Base-by-base conservation (phyloP, 2,329 filamentous ascomycete genomes). In the Clarireedia hainanense region DNA sequence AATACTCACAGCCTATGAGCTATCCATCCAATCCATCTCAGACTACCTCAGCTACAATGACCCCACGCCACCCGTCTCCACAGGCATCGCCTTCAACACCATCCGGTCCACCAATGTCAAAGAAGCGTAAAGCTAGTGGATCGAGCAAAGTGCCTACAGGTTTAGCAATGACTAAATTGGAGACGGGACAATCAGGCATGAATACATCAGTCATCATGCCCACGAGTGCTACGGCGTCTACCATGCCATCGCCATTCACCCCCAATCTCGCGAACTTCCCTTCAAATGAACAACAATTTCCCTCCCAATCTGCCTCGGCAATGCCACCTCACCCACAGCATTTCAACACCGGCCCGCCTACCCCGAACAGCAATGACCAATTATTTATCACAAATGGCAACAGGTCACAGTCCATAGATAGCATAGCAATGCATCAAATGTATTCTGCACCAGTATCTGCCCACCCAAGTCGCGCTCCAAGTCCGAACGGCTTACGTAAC, bases 91-190 rank as follows among this genome's bases (percentile, higher is more conserved):
- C 89, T 1, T 79, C 73, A 49, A 81, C 78, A 14, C 78, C 83
- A 52, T 73, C 77, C 34, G 86, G 83, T 1, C 87, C 87, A 1
- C 87, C 87, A 2, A 77, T 77, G 36, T 79, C 82, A 45, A 96
- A 95, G 76, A 91, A 91, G 73, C 81, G 91, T 60, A 96, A 95
- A 70, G 84, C 86, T 5, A 91, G 85, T 68, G 79, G 79, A 42
- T 80, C 81, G 15, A 72, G 75, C 36, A 89, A 89, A 69, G 74
- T 95, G 14, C 88, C 89, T 0, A 83, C 80, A 17, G 84, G 81
- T 15, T 72, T 95, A 63, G 80, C 85, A 6, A 95, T 96, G 91
- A 95, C 91, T 2, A 83, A 83, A 55, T 75, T 94, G 37, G 88
- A 94, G 63, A 84, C 81, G 2, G 74, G 69, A 55, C 73, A 73